These are phyloP conservation scores for Hymenoscyphus linearis DNA, from an alignment of 2,329 filamentous ascomycete species.

Conservation along the genomic window DNA sequence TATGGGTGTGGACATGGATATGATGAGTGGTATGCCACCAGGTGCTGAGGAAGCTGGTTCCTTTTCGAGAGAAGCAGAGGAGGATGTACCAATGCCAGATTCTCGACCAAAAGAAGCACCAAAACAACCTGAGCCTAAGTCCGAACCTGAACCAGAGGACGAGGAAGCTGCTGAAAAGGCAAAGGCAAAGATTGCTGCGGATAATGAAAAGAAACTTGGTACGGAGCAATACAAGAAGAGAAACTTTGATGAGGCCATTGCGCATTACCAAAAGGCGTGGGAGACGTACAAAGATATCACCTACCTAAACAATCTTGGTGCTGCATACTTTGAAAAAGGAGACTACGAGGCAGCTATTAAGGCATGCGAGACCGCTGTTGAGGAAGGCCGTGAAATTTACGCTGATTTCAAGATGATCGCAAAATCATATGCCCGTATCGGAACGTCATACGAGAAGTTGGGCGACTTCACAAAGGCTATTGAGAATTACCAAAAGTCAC, in stretches of 20 bases:
- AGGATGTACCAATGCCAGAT: slow-evolving; percentile 77
- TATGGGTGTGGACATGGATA: slow-evolving; percentile 88
- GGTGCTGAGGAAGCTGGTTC: slow-evolving; percentile 43
- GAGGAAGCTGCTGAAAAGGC: slow-evolving; percentile 80
- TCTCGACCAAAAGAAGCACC: slow-evolving; percentile 41
- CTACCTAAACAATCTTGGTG: slow-evolving; percentile 93
- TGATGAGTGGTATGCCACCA: slow-evolving; percentile 36
- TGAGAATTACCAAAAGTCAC: slow-evolving; percentile 84
- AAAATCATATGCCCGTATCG: slow-evolving; percentile 96
- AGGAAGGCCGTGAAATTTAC: slow-evolving; percentile 81
- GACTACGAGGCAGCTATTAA: slow-evolving; percentile 87
- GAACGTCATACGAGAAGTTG: slow-evolving; percentile 86
- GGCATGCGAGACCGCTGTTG: slow-evolving; percentile 78
- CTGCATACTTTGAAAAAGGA: slow-evolving; percentile 92
- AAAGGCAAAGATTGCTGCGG: slow-evolving; percentile 87
- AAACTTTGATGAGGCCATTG: slow-evolving; percentile 90
- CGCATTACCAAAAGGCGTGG: slow-evolving; percentile 94
- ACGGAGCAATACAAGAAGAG: slow-evolving; percentile 98
- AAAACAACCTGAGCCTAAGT: slow-evolving; percentile 45
- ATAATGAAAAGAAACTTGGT: slow-evolving; percentile 89
- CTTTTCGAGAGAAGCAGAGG: slow-evolving; percentile 46
- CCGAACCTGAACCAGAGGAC: slow-evolving; percentile 64
- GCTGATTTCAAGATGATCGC: slow-evolving; percentile 98
- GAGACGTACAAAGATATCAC: slow-evolving; percentile 93
- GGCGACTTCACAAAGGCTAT: slow-evolving; percentile 76